Evolutionary conservation across 1,139 yeast species (phyloP), one percentile per base, ranked within the genome.

Genomic region (Saccharomyces uvarum): DNA sequence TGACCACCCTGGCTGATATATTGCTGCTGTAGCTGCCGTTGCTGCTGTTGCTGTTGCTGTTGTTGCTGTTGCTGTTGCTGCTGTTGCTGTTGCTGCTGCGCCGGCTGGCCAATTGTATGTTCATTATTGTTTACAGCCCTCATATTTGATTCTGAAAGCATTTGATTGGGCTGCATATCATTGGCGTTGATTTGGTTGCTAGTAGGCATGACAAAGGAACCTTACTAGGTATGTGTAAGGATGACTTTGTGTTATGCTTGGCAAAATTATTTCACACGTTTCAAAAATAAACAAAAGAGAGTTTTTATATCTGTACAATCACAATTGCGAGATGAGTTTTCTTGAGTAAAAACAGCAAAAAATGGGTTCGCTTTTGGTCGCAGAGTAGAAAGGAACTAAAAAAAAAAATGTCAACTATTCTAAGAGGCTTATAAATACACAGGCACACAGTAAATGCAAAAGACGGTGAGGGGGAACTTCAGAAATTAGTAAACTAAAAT

Each of bases 11-110:
- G 56, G 59, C 42, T 56, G 53, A 38, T 54, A 21, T 5, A 24
- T 14, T 50, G 33, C 24, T 41, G 54, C 31, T 28, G 48, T n/a
- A n/a, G 41, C 44, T 55, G 56, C 24, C 9, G 44, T 7, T 11
- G 50, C 11, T 14, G 21, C 41, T 46, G 49, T 3, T 14, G 54
- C 50, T 11, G 59, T 47, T 33, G 61, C 46, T 49, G 62, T 7
- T 11, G 50, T 14, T 50, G 33, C 24, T 41, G 54, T 26, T 28
- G 54, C 50, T 11, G 59, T 47, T 33, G 61, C 13, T 41, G 54
- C 16, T 21, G 41, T n/a, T 21, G 41, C 28, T 55, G 56, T 7
- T 38, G 44, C 24, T 11, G 50, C 5, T 9, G 24, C 21, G n/a
- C 24, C 9, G 14, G 42, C 41, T 11, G 47, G 48, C 49, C 51